These are phyloP conservation scores for Fonsecaea erecta DNA, from an alignment of 2,329 filamentous ascomycete species.

Conservation along the genomic window DNA sequence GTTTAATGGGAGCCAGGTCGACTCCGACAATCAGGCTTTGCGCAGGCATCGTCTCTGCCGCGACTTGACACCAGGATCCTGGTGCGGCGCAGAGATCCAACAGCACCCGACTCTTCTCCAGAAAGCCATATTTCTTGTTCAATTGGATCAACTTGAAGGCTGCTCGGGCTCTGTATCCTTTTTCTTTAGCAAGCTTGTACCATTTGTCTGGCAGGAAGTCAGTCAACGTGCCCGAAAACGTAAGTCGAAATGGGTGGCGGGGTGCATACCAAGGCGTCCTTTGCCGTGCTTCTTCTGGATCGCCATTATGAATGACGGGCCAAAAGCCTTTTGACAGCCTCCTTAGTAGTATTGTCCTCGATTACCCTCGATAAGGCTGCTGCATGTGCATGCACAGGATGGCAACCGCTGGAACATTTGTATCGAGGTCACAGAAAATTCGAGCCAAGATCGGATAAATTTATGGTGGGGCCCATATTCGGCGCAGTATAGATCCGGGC, in stretches of 20 bases:
- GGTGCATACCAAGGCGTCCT: conserved; percentile 19
- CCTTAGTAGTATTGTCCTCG: background rate
- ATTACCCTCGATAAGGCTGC: background rate
- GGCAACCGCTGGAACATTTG: too few species aligned
- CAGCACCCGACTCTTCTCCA: conserved; percentile 94
- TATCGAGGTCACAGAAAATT: too few species aligned
- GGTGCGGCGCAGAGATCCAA: conserved; percentile 97
- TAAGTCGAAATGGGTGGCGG: conserved; percentile 12
- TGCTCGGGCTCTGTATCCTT: conserved; percentile 92
- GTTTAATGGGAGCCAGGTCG: conserved; percentile 92
- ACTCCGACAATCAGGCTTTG: conserved; percentile 91
- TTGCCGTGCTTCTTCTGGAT: conserved; percentile 83
- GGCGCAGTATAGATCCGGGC: too few species aligned
- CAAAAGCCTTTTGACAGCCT: background rate
- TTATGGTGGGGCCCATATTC: too few species aligned
- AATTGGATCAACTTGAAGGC: conserved; percentile 98
- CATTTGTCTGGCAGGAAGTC: conserved; percentile 77
- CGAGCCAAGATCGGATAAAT: too few species aligned
- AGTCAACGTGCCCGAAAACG: background rate
- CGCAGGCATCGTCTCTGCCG: conserved; percentile 89
- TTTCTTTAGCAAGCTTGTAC: conserved; percentile 98
- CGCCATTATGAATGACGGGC: conserved; percentile 65
- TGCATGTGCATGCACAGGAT: too few species aligned
- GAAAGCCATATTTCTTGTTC: conserved; percentile 98
- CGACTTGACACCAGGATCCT: conserved; percentile 97